A percentile compares a stretch with the other conserved stretches of the same genome.
These are phyloP conservation scores for Penicillium malachiteum DNA, from an alignment of 495 filamentous ascomycete species.

Conservation along the genomic window DNA sequence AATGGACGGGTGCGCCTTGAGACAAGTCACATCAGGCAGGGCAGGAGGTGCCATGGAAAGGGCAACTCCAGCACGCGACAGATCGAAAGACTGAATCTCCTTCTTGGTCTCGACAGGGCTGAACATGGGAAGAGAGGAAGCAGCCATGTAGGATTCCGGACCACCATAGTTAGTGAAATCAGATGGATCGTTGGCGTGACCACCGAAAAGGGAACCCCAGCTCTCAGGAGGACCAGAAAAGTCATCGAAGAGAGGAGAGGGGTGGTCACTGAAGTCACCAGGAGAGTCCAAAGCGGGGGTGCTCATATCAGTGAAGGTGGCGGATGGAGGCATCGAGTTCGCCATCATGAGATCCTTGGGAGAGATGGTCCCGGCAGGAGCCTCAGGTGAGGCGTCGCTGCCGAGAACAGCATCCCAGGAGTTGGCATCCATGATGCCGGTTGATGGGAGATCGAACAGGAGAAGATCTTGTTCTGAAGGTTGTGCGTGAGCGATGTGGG, in stretches of 20 bases:
- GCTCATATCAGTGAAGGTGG: conserved; percentile 79
- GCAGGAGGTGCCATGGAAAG: too few relatives aligned
- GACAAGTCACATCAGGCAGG: too few relatives aligned
- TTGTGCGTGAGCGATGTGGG: conserved; percentile 6
- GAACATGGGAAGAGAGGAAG: too few relatives aligned
- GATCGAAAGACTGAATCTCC: conserved; percentile 15
- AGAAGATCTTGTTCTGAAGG: conserved; percentile 20
- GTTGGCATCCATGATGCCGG: conserved; percentile 33
- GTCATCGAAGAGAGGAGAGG: conserved; percentile 64
- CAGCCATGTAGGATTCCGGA: not conserved
- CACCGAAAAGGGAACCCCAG: conserved; percentile 61
- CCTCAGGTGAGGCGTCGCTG: conserved; percentile 14
- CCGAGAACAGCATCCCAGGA: conserved; percentile 17
- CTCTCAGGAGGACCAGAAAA: conserved; percentile 28
- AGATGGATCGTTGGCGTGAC: conserved; percentile 15
- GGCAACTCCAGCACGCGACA: conserved; percentile 6
- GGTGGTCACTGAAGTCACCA: conserved; percentile 61
- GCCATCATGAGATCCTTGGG: conserved; percentile 80
- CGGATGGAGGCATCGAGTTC: conserved; percentile 76
- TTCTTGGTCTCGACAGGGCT: not conserved
- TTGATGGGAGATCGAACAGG: conserved; percentile 35
- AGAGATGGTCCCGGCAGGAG: conserved; percentile 67
- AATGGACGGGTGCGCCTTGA: conserved; percentile 27
- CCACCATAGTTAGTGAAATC: not conserved
- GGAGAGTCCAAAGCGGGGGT: conserved; percentile 81